Base-by-base conservation (phyloP, 352 stramenopile genomes). In the Pythium brassicae region DNA sequence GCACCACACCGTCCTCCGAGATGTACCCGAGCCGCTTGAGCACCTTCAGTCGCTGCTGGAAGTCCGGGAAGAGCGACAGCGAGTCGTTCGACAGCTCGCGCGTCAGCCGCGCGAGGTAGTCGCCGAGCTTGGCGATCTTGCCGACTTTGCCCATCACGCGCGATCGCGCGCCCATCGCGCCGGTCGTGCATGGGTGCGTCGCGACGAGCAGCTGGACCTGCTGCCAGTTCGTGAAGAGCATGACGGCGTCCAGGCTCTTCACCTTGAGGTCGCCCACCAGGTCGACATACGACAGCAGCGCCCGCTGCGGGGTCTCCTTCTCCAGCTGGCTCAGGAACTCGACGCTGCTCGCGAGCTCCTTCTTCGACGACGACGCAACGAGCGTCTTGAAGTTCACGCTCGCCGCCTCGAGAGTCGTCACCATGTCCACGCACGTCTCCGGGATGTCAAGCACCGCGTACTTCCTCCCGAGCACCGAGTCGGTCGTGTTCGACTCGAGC, bases 31-130 rank as follows among this genome's bases (percentile, higher is more conserved):
- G 84, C 15, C 85, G 83, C 61, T 92, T 83, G 25, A 99, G 81
- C 46, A 99, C 85, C 26, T 82, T 74, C 27, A 98, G 84, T 10
- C 94, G 82, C 65, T 98, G 88, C 68, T 98, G 85, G 66, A 99
- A 99, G 64, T 99, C 96, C 3, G 96, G 96, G 62, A 99, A 99
- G 17, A 99, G 78, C 47, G 89, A 87, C 10, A 99, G 73, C 23
- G 81, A 92, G 53, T 97, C 90, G 60, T 94, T 95, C 26, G 82
- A 92, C 6, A 92, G 53, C 62, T 87, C 78, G 4, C 65, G 72
- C 4, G 69, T 76, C 61, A 92, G 67, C 2, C 75, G 73, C 17
- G 68, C 45, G 32, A 92, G 53, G 56, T 91, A 92, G 6, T 85
- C 69, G 46, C 83, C 61, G 27, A 94, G 65, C 56, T 89, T 91